phyloP scores from a whole-genome alignment of 768 basidiomycete genomes.

The Rossbeevera mucosa region DNA sequence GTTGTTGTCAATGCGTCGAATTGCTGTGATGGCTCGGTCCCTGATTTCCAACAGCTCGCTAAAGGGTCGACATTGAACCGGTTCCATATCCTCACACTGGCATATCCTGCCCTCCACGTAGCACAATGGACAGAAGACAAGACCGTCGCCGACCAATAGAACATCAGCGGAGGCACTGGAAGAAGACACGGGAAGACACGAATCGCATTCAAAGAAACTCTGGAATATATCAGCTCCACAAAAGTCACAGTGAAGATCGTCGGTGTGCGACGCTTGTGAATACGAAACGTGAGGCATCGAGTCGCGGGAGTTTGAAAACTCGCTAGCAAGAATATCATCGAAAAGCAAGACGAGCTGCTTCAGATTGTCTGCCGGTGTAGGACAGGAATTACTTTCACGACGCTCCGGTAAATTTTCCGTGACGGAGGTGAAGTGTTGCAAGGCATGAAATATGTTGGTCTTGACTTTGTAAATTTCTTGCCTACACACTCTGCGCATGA shows the following conservation, averaged over 20 bases:
- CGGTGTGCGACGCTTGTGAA: constrained; percentile 14
- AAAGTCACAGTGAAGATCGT: constrained; percentile 61
- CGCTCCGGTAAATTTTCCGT: constrained; percentile 6
- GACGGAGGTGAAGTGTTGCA: constrained; percentile 35
- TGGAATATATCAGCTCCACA: constrained; percentile 81
- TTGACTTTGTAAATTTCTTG: constrained; percentile 74
- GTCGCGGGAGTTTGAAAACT: constrained; percentile 38
- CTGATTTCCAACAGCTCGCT: constrained; percentile 41
- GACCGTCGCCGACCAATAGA: constrained; percentile 36
- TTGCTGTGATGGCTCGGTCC: constrained; percentile 33
- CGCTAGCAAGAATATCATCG: constrained; percentile 43
- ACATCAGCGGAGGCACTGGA: constrained; percentile 11
- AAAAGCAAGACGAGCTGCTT: constrained; percentile 42
- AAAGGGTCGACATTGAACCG: constrained; percentile 55
- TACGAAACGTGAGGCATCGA: constrained; percentile 30
- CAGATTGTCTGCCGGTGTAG: constrained; percentile 21
- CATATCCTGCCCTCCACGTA: constrained; percentile 79
- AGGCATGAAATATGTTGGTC: constrained; percentile 53
- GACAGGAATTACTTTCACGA: neutral
- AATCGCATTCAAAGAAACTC: constrained; percentile 68
- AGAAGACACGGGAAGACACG: constrained; percentile 35
- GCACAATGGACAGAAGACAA: constrained; percentile 63
- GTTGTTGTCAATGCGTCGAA: constrained; percentile 16
- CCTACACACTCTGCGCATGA: constrained; percentile 62
- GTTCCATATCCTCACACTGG: constrained; percentile 53